A percentile compares a stretch with the other conserved stretches of the same genome.
phyloP scores from a whole-genome alignment of 768 basidiomycete species.

The Boletus rubescentipes region DNA sequence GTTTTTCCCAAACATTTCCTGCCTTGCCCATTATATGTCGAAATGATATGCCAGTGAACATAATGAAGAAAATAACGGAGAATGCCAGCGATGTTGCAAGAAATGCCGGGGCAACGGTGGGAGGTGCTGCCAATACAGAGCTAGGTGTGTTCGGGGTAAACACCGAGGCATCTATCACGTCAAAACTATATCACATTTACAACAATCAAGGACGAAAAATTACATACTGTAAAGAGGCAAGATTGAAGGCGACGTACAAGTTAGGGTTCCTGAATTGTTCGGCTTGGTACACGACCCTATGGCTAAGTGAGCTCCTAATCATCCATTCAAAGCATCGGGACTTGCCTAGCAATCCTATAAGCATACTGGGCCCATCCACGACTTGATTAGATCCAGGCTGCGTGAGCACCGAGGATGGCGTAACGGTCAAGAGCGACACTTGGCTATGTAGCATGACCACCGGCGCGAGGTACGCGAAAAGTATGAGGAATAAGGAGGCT shows the following conservation, averaged over 20 bases:
- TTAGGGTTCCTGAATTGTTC: slow-evolving; percentile 47
- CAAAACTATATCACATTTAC: not conserved
- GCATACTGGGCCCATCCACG: slow-evolving; percentile 67
- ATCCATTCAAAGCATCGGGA: not conserved
- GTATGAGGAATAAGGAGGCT: slow-evolving; percentile 60
- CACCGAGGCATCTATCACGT: slow-evolving; percentile 55
- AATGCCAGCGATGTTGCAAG: slow-evolving; percentile 60
- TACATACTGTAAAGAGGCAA: slow-evolving; percentile 62
- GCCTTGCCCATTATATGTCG: slow-evolving; percentile 61
- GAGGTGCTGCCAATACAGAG: slow-evolving; percentile 57
- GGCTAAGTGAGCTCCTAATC: not conserved
- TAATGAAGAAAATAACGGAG: slow-evolving; percentile 60
- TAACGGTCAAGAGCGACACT: slow-evolving; percentile 65
- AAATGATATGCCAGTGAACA: slow-evolving; percentile 64
- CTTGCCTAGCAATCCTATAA: slow-evolving; percentile 67
- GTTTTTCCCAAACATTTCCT: slow-evolving; percentile 51
- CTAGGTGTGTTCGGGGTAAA: slow-evolving; percentile 58
- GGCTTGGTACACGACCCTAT: slow-evolving; percentile 67
- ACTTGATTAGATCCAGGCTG: slow-evolving; percentile 30
- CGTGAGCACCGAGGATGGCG: slow-evolving; percentile 49
- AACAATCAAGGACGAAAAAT: not conserved
- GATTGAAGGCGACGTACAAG: slow-evolving; percentile 55
- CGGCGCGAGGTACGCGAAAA: slow-evolving; percentile 72
- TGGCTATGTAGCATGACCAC: slow-evolving; percentile 54
- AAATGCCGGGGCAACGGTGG: slow-evolving; percentile 59